Base-by-base conservation (phyloP, 2,329 filamentous ascomycete species). In the Fusarium bulbicola region DNA sequence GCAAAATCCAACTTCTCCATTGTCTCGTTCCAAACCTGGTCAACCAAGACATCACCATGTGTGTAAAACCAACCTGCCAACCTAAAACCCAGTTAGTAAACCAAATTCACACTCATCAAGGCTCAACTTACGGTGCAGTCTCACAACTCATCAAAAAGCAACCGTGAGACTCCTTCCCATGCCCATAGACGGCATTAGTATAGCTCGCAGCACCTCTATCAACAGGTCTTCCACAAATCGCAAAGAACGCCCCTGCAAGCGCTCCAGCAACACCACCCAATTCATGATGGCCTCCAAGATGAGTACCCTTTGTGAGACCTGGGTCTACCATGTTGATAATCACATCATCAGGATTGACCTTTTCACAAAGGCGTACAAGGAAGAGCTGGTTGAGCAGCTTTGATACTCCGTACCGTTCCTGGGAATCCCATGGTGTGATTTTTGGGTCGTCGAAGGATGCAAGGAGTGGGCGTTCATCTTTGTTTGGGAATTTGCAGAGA, bases 111-210 rank as follows among this genome's bases (percentile, higher is more conserved):
- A 13, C 1, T 8, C 5, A 15, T 21, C 4, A 39, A 3, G 14
- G 8, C 14, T n/a, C 13, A 11, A 66, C 74, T 64, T 46, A 76
- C 74, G 74, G 74, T 1, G 74, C 64, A 57, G 76, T 62, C 2
- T 84, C 77, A 81, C 85, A 87, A 53, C 84, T 83, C 81, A 85
- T 86, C 2, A 88, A 45, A 66, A 85, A 88, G 49, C 83, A 85
- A 0, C 86, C 86, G 73, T 89, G 87, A 1, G 84, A 85, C 73
- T 88, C 85, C 47, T 81, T 81, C 0, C 86, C 87, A 59, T 88
- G 82, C 0, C 80, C 78, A 2, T 85, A 79, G 0, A 77, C 79
- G 1, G 86, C 86, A 73, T 89, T 84, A 2, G 88, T 63, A 71
- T 85, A 87, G 0, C 82, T 84, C 50, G 82, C 84, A 3, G 85